Base-by-base conservation (phyloP, 2,329 filamentous ascomycete species). In the Lachnum nothofagi region DNA sequence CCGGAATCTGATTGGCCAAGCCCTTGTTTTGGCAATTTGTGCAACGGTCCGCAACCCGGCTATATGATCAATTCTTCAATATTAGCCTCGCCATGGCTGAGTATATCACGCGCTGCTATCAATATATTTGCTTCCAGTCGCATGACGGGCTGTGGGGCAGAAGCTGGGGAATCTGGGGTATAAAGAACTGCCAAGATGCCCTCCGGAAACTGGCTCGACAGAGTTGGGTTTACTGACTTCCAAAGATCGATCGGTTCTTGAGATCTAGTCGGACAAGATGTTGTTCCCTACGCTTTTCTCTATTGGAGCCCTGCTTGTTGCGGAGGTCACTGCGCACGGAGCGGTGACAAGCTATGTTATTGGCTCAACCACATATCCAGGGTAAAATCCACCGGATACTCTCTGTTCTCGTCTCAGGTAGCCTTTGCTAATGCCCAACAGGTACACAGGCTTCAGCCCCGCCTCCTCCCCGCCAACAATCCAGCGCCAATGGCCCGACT, bases 401-500 rank as follows among this genome's bases (percentile, higher is more conserved):
- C 4, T 14, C 7, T 9, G 31, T 16, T 8, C n/a, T 14, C 5
- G n/a, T 10, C 7, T 14, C 9, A 8, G 7, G 6, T 27, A 27
- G 25, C 25, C 7, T 16, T 10, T 14, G 7, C n/a, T 34, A 16
- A 34, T 14, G 7, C 5, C 34, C 17, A 6, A 14, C 22, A 60
- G 57, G 37, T 60, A 60, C 45, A 60, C 72, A 48, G 75, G 75
- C 50, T 79, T 75, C 66, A 70, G 72, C 1, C 76, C 76, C 5
- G 60, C 67, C 25, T 68, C 68, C 24, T 69, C 68, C 27, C 73
- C 73, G 14, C 68, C 72, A 53, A 74, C 75, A n/a, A 80, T 80
- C 60, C 74, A 80, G 63, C 66, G 76, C 37, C 75, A 80, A 67
- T 80, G 77, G 77, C 70, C 72, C 14, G 68, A 76, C 66, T 79